Conservation (phyloP, 306 rosid genomes). For the Nissolia schottii region DNA sequence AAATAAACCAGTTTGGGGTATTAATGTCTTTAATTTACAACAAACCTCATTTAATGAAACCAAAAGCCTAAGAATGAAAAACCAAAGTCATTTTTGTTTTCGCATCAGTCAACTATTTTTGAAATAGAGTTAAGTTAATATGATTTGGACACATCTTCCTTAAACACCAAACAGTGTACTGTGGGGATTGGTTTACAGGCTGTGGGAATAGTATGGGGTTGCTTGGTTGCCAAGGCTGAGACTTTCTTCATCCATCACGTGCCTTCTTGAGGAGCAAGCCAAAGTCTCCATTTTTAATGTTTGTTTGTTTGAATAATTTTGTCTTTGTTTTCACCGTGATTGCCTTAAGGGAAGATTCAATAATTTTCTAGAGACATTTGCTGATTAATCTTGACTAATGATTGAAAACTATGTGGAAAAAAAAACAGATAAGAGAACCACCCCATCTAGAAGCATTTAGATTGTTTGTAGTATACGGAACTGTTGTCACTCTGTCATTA, state of each 20-base stretch:
- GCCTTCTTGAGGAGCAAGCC: background rate
- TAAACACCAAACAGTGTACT: background rate
- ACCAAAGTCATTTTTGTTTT: too few species aligned
- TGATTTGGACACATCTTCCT: background rate
- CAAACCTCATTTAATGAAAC: too few species aligned
- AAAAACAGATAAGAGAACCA: background rate
- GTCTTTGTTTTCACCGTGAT: background rate
- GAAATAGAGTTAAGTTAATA: background rate
- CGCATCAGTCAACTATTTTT: too few species aligned
- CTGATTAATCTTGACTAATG: background rate
- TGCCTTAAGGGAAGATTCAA: background rate
- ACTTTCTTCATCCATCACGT: background rate
- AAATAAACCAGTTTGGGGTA: too few species aligned
- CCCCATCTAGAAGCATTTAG: background rate
- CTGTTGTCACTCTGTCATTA: background rate
- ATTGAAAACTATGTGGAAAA: background rate
- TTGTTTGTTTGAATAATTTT: background rate
- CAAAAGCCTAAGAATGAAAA: too few species aligned
- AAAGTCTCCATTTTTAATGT: background rate
- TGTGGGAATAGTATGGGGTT: background rate
- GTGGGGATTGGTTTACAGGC: background rate
- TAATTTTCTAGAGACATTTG: background rate
- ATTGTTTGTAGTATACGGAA: background rate
- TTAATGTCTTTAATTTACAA: too few species aligned
- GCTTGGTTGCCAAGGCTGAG: background rate